Base-by-base conservation (phyloP, 306 rosid species). In the Castanopsis chinensis region DNA sequence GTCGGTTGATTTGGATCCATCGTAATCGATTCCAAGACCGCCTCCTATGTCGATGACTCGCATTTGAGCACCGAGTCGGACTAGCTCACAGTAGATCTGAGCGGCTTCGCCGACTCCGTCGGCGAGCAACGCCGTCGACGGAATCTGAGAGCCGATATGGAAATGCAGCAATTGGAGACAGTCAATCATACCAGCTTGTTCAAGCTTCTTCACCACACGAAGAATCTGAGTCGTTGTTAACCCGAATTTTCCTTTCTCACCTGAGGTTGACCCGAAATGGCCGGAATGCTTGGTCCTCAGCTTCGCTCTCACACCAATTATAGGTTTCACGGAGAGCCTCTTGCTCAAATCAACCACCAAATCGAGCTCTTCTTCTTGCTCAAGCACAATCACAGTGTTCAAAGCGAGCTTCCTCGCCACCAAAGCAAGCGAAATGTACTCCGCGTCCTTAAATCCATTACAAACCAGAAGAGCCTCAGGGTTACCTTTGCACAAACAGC, bases 191-290 rank as follows among this genome's bases (percentile, higher is more conserved):
- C 81, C 91, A 1, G 21, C 80, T 32, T 80, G 88, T 56, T 88
- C 88, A 35, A 94, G 95, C 85, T 88, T 94, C 82, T 81, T 86
- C 77, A 89, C 92, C 21, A 91, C 92, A 15, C 88, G 80, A 9
- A 92, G 57, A 81, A 94, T 87, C 89, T 94, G 98, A 3, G 82
- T 53, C 2, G 97, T 90, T 9, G 89, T 92, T 4, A 94, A 87
- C 14, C 98, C 98, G 7, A 94, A 94, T 81, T 94, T 94, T 1
- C 97, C 98, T 45, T 92, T 94, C 88, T 92, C 97, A 4, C 98
- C 98, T 0, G 98, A 94, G 49, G 97, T 91, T 1, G 91, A 80
- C 1, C 97, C 98, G 32, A 91, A 92, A 80, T 89, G 98, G 1
- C 98, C 98, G 0, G 93, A 91, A 77, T 92, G 98, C 64, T 90